Evolutionary conservation across 805 yeast species (phyloP).

Genomic region (Zygoascus biomembranicola): DNA sequence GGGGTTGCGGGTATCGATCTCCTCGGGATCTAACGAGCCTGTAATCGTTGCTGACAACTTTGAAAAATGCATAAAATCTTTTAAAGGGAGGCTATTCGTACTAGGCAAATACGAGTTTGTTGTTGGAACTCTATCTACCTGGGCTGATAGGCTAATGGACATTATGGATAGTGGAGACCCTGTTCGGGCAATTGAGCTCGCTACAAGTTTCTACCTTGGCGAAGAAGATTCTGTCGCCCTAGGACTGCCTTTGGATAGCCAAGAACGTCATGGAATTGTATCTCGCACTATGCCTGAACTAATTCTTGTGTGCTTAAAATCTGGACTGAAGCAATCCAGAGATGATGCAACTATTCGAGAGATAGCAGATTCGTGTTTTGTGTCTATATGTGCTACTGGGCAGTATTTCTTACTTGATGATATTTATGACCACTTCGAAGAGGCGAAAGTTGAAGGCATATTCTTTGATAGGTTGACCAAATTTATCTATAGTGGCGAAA

Average conservation of each 20-base stretch:
- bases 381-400: slow-evolving; percentile 33
- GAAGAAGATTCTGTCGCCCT: slow-evolving; percentile 41
- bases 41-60: slow-evolving; percentile 28
- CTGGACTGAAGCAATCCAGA: slow-evolving; percentile 31
- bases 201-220: slow-evolving; percentile 46
- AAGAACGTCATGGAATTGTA: slow-evolving; percentile 41
- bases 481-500: slow-evolving; percentile 39
- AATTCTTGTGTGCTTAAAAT: slow-evolving; percentile 43
- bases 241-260: slow-evolving; percentile 46
- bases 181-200: slow-evolving; percentile 47
- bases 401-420: slow-evolving; percentile 30
- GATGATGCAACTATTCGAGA: slow-evolving; percentile 22
- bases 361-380: slow-evolving; percentile 34
- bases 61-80: slow-evolving; percentile 30
- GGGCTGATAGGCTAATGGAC: slow-evolving; percentile 57
- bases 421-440: slow-evolving; percentile 37
- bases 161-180: slow-evolving; percentile 43
- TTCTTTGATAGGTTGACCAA: slow-evolving; percentile 49
- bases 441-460: slow-evolving; percentile 24
- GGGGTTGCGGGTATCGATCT: slow-evolving; percentile 11
- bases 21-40: slow-evolving; percentile 17
- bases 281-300: slow-evolving; percentile 48
- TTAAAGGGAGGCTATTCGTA: slow-evolving; percentile 42
- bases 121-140: slow-evolving; percentile 53
- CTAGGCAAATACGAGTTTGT: slow-evolving; percentile 45